Evolutionary conservation across 2,329 filamentous ascomycete species (phyloP).

Genomic region (Ceratocystis alfenasii): DNA sequence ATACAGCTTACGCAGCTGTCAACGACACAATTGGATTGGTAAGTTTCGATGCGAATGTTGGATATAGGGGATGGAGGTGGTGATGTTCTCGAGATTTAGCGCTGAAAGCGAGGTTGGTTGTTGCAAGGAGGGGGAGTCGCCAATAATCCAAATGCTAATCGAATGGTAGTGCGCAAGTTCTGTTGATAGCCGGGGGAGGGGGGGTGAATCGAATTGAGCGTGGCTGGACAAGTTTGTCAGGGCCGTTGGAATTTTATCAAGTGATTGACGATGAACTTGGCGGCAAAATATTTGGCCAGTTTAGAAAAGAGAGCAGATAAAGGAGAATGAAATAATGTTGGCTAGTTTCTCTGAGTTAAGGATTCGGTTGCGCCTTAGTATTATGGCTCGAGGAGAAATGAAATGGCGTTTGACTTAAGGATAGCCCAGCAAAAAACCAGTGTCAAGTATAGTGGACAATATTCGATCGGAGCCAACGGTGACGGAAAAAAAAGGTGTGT

Average conservation of each 20-base stretch:
- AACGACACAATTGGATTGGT: neutral
- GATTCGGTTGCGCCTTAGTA: neutral
- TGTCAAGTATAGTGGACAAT: neutral
- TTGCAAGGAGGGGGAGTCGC: neutral
- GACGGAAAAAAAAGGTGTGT: neutral
- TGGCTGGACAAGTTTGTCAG: neutral
- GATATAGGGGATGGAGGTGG: neutral
- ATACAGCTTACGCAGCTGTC: constrained; percentile 20
- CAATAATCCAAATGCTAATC: neutral
- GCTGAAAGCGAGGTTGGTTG: neutral
- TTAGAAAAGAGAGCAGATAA: neutral
- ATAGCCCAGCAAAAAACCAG: neutral
- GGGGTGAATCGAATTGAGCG: neutral
- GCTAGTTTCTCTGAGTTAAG: neutral
- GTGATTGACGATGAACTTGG: neutral
- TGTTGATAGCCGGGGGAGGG: neutral
- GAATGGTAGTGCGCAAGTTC: neutral
- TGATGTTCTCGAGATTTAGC: neutral
- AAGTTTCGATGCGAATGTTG: neutral
- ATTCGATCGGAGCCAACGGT: constrained; percentile 8
- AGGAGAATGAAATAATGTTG: neutral
- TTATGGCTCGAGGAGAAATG: neutral
- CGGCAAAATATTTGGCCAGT: neutral
- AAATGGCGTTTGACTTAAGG: neutral
- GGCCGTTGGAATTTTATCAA: neutral